Percentiles rank a stretch among this genome's conserved stretches.
phyloP scores from a whole-genome alignment of 2,329 filamentous ascomycete genomes.

The Diatrype stigma region DNA sequence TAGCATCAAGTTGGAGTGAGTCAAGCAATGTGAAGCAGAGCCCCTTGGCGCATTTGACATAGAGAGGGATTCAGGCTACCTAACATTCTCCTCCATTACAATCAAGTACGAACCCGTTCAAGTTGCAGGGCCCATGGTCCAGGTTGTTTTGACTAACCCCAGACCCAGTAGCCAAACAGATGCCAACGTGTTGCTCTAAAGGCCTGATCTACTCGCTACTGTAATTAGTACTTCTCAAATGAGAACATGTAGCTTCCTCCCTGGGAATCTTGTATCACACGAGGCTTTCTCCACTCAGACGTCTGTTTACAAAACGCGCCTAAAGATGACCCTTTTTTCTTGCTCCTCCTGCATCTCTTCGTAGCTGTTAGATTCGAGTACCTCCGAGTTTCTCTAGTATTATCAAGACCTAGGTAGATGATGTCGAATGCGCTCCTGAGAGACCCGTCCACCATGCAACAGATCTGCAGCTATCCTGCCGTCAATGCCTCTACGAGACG shows the following conservation, averaged over 20 bases:
- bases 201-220: conserved; percentile 14
- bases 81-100: conserved; percentile 17
- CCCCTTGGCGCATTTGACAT: conserved; percentile 15
- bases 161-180: conserved; percentile 20
- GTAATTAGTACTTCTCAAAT: conserved; percentile 17
- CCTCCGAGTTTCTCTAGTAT: background rate
- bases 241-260: conserved; percentile 10
- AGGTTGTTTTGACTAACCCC: conserved; percentile 19
- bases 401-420: background rate
- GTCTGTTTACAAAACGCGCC: conserved; percentile 1
- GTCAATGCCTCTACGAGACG: conserved; percentile 41
- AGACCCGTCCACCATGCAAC: conserved; percentile 37
- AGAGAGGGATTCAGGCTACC: conserved; percentile 14
- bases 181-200: conserved; percentile 12
- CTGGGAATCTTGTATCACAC: conserved; percentile 19
- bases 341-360: background rate
- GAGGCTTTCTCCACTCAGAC: conserved; percentile 1
- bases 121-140: conserved; percentile 26
- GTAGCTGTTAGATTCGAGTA: conserved; percentile 3
- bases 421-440: conserved; percentile 13
- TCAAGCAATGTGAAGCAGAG: conserved; percentile 17
- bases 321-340: conserved; percentile 1
- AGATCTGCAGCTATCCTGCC: conserved; percentile 46
- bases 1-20: conserved; percentile 13
- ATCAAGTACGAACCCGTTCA: conserved; percentile 31